Evolutionary conservation across 2,329 filamentous ascomycete genomes (phyloP).

Genomic region (Calonectria pseudoreteaudii): DNA sequence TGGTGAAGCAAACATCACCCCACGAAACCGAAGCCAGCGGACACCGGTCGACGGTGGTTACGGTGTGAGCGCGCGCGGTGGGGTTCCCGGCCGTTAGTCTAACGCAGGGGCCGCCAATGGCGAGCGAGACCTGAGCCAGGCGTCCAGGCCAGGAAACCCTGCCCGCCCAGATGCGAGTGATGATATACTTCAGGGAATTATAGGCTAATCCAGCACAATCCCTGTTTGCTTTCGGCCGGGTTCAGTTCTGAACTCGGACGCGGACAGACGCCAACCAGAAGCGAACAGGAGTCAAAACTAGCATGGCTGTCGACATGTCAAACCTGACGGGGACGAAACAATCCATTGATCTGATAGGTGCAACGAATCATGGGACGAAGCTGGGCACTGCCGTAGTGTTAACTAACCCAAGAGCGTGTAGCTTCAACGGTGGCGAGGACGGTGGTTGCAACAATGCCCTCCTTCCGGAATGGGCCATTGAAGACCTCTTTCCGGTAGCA

Average conservation of each 20-base stretch:
- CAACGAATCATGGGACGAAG: neutral
- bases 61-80: constrained; percentile 39
- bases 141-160: constrained; percentile 22
- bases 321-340: constrained; percentile 6
- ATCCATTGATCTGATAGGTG: constrained; percentile 10
- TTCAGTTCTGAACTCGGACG: constrained; percentile 21
- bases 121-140: constrained; percentile 31
- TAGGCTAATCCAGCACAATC: constrained; percentile 20
- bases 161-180: constrained; percentile 36
- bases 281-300: constrained; percentile 14
- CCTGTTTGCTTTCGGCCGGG: constrained; percentile 30
- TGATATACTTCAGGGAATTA: constrained; percentile 29
- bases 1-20: constrained; percentile 42
- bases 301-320: neutral
- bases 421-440: constrained; percentile 9
- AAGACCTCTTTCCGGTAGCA: neutral
- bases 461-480: constrained; percentile 8
- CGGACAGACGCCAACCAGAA: constrained; percentile 18
- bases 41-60: constrained; percentile 38
- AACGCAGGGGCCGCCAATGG: constrained; percentile 38
- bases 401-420: neutral
- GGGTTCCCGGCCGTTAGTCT: constrained; percentile 38
- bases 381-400: neutral
- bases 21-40: constrained; percentile 44
- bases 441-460: neutral